Percentiles rank a stretch among this genome's conserved stretches.
Evolutionary conservation across 1,139 yeast genomes (phyloP).

Genomic region (Protomyces macrosporus): DNA sequence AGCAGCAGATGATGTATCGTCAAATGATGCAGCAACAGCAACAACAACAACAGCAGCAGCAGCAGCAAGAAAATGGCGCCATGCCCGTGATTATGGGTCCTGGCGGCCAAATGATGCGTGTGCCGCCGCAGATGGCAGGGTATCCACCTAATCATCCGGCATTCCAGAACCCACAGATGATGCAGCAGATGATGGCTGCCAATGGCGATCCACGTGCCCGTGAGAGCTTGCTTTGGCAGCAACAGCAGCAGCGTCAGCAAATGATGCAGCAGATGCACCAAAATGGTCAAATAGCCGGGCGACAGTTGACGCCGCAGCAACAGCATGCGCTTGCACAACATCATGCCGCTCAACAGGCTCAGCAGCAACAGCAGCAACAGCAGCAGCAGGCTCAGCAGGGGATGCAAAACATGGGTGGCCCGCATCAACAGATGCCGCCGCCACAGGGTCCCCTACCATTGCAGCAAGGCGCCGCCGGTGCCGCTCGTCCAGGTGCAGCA

Average conservation of each 20-base stretch:
- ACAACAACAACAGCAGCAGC: conserved; percentile 24
- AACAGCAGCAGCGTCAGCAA: conserved; percentile 32
- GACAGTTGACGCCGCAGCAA: conserved; percentile 34
- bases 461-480: conserved; percentile 17
- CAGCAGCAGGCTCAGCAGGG: conserved; percentile 29
- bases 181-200: conserved; percentile 27
- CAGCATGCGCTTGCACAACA: conserved; percentile 13
- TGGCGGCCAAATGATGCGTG: conserved; percentile 25
- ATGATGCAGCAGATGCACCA: conserved; percentile 32
- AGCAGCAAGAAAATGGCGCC: conserved; percentile 18
- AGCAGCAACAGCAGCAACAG: conserved; percentile 31
- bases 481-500: conserved; percentile 26
- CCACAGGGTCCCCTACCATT: conserved; percentile 29
- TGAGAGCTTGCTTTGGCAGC: conserved; percentile 14
- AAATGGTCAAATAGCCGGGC: conserved; percentile 34
- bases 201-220: conserved; percentile 18
- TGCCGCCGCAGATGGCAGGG: conserved; percentile 15
- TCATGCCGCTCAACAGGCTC: conserved; percentile 25
- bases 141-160: conserved; percentile 25
- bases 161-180: conserved; percentile 20
- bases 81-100: conserved; percentile 27
- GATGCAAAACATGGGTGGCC: conserved; percentile 9
- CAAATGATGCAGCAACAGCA: conserved; percentile 26
- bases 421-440: conserved; percentile 33
- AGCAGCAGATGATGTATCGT: conserved; percentile 26